These are phyloP conservation scores for Boletus subparvulus DNA, from an alignment of 768 basidiomycete genomes.

Conservation along the genomic window DNA sequence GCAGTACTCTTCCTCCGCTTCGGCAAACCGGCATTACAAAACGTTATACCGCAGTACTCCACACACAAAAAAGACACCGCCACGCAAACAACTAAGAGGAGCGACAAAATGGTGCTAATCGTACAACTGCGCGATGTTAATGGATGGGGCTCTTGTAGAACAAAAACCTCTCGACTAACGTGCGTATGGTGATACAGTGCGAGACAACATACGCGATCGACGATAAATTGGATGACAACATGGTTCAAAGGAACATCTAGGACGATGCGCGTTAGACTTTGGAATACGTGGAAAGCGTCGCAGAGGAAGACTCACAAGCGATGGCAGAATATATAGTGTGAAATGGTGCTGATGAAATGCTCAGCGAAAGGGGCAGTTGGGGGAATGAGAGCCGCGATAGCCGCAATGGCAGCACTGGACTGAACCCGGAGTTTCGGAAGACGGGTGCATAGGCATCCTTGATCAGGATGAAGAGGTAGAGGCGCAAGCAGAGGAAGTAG, in stretches of 20 bases:
- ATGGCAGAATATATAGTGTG: conserved; percentile 29
- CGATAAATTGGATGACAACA: conserved; percentile 32
- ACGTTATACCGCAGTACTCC: conserved; percentile 12
- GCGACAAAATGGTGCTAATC: conserved; percentile 15
- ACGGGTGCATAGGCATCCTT: neutral
- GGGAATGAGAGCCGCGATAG: conserved; percentile 58
- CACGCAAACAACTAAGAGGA: neutral
- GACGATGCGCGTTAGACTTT: neutral
- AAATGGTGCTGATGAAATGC: conserved; percentile 14
- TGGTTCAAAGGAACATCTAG: conserved; percentile 22
- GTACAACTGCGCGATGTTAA: conserved; percentile 30
- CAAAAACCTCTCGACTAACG: conserved; percentile 22
- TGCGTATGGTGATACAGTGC: conserved; percentile 37
- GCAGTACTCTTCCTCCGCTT: conserved; percentile 17
- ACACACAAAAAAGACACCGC: conserved; percentile 6
- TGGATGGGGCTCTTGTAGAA: conserved; percentile 4
- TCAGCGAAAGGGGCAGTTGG: conserved; percentile 66
- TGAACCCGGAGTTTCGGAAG: conserved; percentile 37
- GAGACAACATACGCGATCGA: conserved; percentile 31
- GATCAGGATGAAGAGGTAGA: conserved; percentile 12
- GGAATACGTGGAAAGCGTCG: neutral
- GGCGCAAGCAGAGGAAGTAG: conserved; percentile 15
- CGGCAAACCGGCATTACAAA: conserved; percentile 26
- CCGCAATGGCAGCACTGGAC: conserved; percentile 81
- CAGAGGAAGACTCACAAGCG: conserved; percentile 18